Base-by-base conservation (phyloP, 495 filamentous ascomycete species). In the Parmelia sp. region DNA sequence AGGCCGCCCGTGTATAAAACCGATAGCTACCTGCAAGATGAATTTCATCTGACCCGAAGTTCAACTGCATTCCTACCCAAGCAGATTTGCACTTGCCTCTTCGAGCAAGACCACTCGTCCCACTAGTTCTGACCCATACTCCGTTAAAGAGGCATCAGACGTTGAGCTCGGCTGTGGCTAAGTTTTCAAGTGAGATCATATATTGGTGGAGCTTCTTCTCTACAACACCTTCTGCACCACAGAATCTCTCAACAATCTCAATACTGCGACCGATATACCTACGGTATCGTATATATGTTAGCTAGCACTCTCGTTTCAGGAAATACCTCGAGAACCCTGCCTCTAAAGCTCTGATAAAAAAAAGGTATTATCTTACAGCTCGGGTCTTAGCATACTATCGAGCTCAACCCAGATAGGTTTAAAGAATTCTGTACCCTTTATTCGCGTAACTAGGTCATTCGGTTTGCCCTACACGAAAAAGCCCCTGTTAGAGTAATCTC, bases 361-460 rank as follows among this genome's bases (percentile, higher is more conserved):
- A 40, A 40, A 40, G 37, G 37, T 40, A 44, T 44, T 4, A 44
- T 44, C 40, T 44, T 44, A 44, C 40, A 44, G 40, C 64, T 75
- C 73, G 2, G 88, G 85, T 67, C 90, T 84, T 55, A 95, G 78
- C 74, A 97, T 80, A 59, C 68, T 72, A 65, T 96, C 91, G 49
- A 96, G 79, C 64, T 96, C 86, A 57, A 68, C 78, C 76, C 85
- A 82, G 64, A 97, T 87, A 23, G 90, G 88, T 72, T 82, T 77
- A 80, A 97, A 97, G 82, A 91, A 97, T 58, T 83, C 76, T 27
- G 81, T 84, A 62, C 77, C 79, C 76, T 85, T 86, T 73, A 98
- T 90, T 23, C 91, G 82, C 68, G 89, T 85, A 58, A 96, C 83
- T 10, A 97, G 80, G 75, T 96, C 92, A 73, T 97, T 97, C 63